Evolutionary conservation across 2,329 filamentous ascomycete species (phyloP).

Genomic region (Paracoccidioides brasiliensis): DNA sequence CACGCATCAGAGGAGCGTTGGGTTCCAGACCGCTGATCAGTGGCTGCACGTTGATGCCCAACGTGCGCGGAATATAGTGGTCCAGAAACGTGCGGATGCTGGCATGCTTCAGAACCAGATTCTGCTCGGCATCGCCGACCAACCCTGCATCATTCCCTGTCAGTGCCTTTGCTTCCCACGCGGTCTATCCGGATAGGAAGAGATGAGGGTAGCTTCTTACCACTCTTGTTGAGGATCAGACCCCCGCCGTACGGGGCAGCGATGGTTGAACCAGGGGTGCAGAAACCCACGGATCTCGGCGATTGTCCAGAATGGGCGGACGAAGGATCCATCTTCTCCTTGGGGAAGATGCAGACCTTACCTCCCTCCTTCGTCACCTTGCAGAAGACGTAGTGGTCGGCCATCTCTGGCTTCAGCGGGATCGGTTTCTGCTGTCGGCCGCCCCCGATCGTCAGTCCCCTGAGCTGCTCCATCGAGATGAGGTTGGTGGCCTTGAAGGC

Average conservation of each 20-base stretch:
- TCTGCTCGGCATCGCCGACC: slow-evolving; percentile 14
- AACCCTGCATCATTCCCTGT: not conserved
- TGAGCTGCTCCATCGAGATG: slow-evolving; percentile 15
- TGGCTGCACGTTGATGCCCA: slow-evolving; percentile 11
- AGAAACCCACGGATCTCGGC: slow-evolving; percentile 13
- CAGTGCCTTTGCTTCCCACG: not conserved
- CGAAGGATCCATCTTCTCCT: slow-evolving; percentile 9
- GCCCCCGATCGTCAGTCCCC: slow-evolving; percentile 11
- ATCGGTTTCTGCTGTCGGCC: slow-evolving; percentile 12
- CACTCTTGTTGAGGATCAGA: not conserved
- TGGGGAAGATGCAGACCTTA: slow-evolving; percentile 11
- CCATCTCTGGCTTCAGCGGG: slow-evolving; percentile 13
- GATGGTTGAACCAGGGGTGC: slow-evolving; percentile 13
- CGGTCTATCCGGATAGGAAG: not conserved
- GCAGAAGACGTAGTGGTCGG: slow-evolving; percentile 16
- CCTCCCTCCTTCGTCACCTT: slow-evolving; percentile 10
- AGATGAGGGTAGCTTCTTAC: not conserved
- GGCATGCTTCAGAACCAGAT: slow-evolving; percentile 15
- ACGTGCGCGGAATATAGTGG: slow-evolving; percentile 11
- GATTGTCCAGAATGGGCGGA: slow-evolving; percentile 7
- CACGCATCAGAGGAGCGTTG: slow-evolving; percentile 9
- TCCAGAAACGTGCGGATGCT: slow-evolving; percentile 15
- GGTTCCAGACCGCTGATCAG: slow-evolving; percentile 13
- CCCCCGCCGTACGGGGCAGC: slow-evolving; percentile 11
- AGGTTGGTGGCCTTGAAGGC: slow-evolving; percentile 14